Conservation (phyloP, 768 basidiomycete genomes). For the Tulasnella sp. region DNA sequence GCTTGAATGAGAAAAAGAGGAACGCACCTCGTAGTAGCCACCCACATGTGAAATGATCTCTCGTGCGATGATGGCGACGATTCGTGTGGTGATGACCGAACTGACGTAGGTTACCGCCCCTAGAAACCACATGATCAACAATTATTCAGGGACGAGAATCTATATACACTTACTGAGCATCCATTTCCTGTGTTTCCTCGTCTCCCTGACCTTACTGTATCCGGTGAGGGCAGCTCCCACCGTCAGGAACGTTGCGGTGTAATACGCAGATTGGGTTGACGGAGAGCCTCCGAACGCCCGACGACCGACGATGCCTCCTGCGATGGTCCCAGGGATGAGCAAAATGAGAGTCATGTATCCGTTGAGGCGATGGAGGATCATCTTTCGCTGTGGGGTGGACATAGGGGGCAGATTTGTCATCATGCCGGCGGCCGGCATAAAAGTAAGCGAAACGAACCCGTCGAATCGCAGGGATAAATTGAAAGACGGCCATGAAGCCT, state of each 20-base stretch:
- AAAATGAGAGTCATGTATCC: slow-evolving; percentile 27
- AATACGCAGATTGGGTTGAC: slow-evolving; percentile 17
- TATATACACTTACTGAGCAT: slow-evolving; percentile 23
- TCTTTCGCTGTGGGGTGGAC: neutral
- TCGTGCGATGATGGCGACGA: slow-evolving; percentile 19
- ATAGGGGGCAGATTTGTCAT: neutral
- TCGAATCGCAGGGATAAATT: slow-evolving; percentile 28
- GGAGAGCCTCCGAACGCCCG: slow-evolving; percentile 26
- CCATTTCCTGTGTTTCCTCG: slow-evolving; percentile 28
- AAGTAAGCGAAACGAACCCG: neutral
- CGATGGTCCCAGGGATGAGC: neutral
- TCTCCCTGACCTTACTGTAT: slow-evolving; percentile 12
- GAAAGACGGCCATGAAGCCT: slow-evolving; percentile 22
- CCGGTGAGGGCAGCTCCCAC: slow-evolving; percentile 7
- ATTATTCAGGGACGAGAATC: neutral
- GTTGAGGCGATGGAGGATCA: slow-evolving; percentile 26
- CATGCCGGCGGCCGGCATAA: neutral
- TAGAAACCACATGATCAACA: neutral
- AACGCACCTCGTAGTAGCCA: slow-evolving; percentile 26
- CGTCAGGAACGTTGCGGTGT: slow-evolving; percentile 16
- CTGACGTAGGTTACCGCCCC: slow-evolving; percentile 9
- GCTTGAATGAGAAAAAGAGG: neutral
- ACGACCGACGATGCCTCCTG: slow-evolving; percentile 19
- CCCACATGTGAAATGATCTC: slow-evolving; percentile 6
- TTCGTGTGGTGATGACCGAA: slow-evolving; percentile 12